Conservation (phyloP, 2,329 filamentous ascomycete species). For the Aureobasidium leucospermi region DNA sequence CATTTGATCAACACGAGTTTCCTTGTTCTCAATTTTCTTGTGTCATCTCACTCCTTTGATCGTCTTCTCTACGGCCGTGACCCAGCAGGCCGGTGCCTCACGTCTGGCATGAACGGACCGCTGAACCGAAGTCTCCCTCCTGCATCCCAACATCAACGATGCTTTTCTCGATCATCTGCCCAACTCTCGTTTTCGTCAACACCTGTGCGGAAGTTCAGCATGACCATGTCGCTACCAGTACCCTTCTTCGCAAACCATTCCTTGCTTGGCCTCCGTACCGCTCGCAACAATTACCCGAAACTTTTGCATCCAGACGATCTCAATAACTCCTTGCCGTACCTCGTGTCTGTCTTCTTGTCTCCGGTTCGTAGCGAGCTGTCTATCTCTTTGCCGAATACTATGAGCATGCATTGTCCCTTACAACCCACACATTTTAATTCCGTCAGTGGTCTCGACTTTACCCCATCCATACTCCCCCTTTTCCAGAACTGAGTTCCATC, state of each 20-base stretch:
- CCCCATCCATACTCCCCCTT: neutral
- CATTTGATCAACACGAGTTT: neutral
- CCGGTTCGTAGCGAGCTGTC: neutral
- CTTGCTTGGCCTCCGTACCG: neutral
- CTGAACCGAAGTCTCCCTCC: neutral
- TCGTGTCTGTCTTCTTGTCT: neutral
- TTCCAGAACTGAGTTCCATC: neutral
- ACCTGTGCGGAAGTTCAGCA: neutral
- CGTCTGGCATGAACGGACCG: neutral
- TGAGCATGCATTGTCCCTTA: too few relatives aligned
- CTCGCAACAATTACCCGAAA: too few relatives aligned
- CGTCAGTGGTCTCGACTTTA: too few relatives aligned
- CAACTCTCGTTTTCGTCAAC: neutral
- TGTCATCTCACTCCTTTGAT: neutral
- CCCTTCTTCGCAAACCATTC: neutral
- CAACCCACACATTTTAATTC: too few relatives aligned
- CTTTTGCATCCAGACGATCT: neutral
- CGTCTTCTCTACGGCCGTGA: slow-evolving; percentile 1
- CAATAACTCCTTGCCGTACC: neutral
- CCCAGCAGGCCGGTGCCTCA: neutral
- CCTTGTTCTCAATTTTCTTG: neutral
- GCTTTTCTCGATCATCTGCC: neutral
- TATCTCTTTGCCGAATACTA: neutral
- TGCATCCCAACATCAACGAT: neutral
- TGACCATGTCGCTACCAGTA: neutral